These are phyloP conservation scores for Gracilaria domingensis DNA, from an alignment of 23 red algal species.

Conservation along the genomic window DNA sequence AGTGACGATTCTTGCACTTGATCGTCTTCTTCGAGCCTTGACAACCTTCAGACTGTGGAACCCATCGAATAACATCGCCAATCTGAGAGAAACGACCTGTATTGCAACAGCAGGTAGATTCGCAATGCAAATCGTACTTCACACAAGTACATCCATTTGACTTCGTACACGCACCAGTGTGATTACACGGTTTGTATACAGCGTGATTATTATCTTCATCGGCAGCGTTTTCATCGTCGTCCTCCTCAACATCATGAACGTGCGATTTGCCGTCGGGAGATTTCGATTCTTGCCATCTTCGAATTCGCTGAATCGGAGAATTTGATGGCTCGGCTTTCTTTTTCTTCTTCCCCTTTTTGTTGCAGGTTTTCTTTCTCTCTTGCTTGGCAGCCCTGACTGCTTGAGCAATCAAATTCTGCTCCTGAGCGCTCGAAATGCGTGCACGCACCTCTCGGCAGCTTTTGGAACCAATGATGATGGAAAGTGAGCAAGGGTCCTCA, in stretches of 20 bases:
- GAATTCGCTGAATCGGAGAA: not conserved
- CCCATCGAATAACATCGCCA: constrained; percentile 36
- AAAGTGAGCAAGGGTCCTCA: constrained; percentile 48
- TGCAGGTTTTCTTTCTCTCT: constrained; percentile 23
- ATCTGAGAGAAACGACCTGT: constrained; percentile 41
- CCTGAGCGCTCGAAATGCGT: constrained; percentile 23
- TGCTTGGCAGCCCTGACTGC: constrained; percentile 31
- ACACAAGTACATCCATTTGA: constrained; percentile 47
- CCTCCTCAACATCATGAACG: not conserved
- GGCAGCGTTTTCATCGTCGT: not conserved
- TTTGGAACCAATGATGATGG: constrained; percentile 50
- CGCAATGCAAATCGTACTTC: constrained; percentile 47
- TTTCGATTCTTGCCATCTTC: constrained; percentile 1
- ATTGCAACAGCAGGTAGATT: constrained; percentile 53
- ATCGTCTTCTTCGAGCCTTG: not conserved
- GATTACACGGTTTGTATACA: constrained; percentile 49
- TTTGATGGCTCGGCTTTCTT: not conserved
- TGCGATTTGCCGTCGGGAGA: not conserved
- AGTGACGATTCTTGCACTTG: constrained; percentile 36
- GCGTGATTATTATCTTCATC: not conserved
- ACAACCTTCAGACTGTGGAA: constrained; percentile 22
- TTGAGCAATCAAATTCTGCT: constrained; percentile 3
- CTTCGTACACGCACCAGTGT: constrained; percentile 46
- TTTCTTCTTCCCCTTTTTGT: not conserved
- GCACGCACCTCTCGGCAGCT: constrained; percentile 56